phyloP scores from a whole-genome alignment of 1,284 basidiomycete species.

The Irpex sp. region DNA sequence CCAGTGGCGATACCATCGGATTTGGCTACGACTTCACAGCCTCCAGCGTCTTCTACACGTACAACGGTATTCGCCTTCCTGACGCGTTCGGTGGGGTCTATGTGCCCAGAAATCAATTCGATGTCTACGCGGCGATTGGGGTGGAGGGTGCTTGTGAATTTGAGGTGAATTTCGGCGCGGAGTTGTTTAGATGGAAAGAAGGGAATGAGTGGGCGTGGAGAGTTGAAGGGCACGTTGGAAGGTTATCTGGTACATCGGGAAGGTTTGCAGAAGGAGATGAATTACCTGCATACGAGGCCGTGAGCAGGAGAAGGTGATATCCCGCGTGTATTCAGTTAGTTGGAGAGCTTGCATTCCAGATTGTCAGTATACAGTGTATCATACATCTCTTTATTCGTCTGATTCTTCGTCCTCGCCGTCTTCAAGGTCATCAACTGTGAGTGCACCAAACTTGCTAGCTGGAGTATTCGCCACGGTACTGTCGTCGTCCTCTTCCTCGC shows the following conservation, averaged over 20 bases:
- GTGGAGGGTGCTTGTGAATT: slow-evolving; percentile 51
- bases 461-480: slow-evolving; percentile 29
- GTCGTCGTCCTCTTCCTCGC: slow-evolving; percentile 28
- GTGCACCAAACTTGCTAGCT: not conserved
- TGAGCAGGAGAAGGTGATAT: not conserved
- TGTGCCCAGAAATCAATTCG: slow-evolving; percentile 43
- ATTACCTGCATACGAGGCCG: slow-evolving; percentile 13
- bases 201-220: slow-evolving; percentile 62
- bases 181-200: slow-evolving; percentile 54
- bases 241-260: slow-evolving; percentile 19
- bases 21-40: slow-evolving; percentile 58
- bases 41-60: slow-evolving; percentile 60
- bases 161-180: slow-evolving; percentile 63
- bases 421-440: not conserved
- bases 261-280: slow-evolving; percentile 8
- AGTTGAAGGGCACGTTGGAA: slow-evolving; percentile 54
- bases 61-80: slow-evolving; percentile 56
- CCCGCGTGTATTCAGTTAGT: too few relatives aligned
- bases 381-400: not conserved
- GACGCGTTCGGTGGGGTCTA: slow-evolving; percentile 59
- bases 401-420: not conserved
- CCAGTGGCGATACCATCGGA: slow-evolving; percentile 50
- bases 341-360: not conserved
- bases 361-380: not conserved
- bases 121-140: slow-evolving; percentile 65